phyloP scores from a whole-genome alignment of 495 filamentous ascomycete species.

The Penicillium paxilli region DNA sequence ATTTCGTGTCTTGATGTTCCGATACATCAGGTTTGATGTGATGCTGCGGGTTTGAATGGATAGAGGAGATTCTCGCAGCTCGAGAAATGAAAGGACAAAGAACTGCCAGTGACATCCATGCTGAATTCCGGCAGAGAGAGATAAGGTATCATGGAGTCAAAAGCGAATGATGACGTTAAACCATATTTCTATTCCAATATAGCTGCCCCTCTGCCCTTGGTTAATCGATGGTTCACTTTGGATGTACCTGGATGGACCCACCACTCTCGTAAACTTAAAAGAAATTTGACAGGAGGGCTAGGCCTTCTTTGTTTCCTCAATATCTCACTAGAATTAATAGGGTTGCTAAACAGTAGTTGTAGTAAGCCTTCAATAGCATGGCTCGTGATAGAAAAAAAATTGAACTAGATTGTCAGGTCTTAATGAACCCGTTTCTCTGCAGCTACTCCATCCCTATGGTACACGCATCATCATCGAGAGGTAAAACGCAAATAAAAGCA shows the following conservation, averaged over 20 bases:
- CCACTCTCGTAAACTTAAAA: neutral
- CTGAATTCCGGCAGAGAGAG: neutral
- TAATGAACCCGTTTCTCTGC: slow-evolving; percentile 1
- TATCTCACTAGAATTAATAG: too few species aligned
- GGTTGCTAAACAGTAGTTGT: neutral
- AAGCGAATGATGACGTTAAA: neutral
- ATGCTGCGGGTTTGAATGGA: too few species aligned
- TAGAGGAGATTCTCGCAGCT: too few species aligned
- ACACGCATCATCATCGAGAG: slow-evolving; percentile 18
- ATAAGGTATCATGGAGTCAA: neutral
- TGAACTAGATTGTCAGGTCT: slow-evolving; percentile 10
- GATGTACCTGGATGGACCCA: neutral
- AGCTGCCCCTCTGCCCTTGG: too few species aligned
- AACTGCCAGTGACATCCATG: too few species aligned
- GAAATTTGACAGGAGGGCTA: neutral
- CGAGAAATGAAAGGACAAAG: too few species aligned
- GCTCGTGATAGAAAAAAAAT: slow-evolving; percentile 2
- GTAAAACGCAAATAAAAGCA: slow-evolving; percentile 9
- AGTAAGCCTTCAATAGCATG: too few species aligned
- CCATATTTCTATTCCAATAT: too few species aligned
- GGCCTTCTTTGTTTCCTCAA: too few species aligned
- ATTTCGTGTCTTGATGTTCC: neutral
- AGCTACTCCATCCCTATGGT: slow-evolving; percentile 21
- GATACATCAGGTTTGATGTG: neutral
- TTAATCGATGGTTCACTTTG: neutral